These are phyloP conservation scores for Salvia miltiorrhiza DNA, from an alignment of 257 asterid genomes.

Conservation along the genomic window DNA sequence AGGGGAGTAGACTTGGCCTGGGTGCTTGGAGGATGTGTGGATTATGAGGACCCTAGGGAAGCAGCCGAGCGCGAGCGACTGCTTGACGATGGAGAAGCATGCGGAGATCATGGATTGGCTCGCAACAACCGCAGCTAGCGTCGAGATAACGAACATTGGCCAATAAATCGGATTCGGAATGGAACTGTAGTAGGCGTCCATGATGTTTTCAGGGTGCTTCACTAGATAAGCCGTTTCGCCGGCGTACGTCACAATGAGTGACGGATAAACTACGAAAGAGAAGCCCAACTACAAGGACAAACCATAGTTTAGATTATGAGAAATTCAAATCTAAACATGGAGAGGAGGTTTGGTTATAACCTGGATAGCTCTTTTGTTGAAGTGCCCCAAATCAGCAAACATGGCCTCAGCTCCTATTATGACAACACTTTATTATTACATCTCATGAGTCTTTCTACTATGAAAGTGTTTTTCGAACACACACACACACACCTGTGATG, in stretches of 20 bases:
- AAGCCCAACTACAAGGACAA: constrained; percentile 44
- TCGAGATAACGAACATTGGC: constrained; percentile 74
- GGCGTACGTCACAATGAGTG: constrained; percentile 55
- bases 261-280: constrained; percentile 62
- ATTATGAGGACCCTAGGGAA: constrained; percentile 63
- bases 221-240: constrained; percentile 67
- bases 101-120: constrained; percentile 85
- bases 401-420: constrained; percentile 67
- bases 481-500: constrained; percentile 40
- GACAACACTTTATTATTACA: neutral
- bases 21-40: constrained; percentile 62
- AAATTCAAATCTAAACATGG: neutral
- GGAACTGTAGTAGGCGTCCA: constrained; percentile 60
- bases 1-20: constrained; percentile 75
- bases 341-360: constrained; percentile 12
- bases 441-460: neutral
- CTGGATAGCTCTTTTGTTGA: constrained; percentile 69
- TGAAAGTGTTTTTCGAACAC: no score
- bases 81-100: constrained; percentile 64
- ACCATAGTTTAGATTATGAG: neutral
- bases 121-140: constrained; percentile 46
- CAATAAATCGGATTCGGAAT: constrained; percentile 56
- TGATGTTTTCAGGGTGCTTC: constrained; percentile 51
- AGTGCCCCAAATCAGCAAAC: constrained; percentile 84
- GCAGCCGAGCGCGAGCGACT: constrained; percentile 60